These are phyloP conservation scores for Neurospora sp. DNA, from an alignment of 495 filamentous ascomycete genomes.

Conservation along the genomic window DNA sequence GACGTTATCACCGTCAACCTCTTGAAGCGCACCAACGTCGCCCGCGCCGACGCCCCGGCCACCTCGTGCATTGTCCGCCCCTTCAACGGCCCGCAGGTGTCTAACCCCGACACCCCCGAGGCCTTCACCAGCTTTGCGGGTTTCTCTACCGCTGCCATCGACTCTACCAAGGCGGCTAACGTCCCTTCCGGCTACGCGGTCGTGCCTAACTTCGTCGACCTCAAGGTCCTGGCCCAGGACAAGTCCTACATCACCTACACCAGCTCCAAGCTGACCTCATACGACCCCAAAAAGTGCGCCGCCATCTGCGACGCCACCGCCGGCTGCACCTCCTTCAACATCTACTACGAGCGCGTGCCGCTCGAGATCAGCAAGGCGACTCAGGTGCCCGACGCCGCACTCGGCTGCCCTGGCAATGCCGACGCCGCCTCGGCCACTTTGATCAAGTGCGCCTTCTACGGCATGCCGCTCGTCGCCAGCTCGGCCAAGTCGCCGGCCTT, in stretches of 20 bases:
- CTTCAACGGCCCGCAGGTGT: conserved; percentile 11
- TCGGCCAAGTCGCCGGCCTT: conserved; percentile 27
- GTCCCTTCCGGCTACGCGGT: conserved; percentile 5
- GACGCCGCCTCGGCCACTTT: conserved; percentile 39
- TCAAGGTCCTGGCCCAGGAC: conserved; percentile 4
- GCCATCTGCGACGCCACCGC: conserved; percentile 2
- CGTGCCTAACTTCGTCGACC: conserved; percentile 10
- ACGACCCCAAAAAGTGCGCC: conserved; percentile 10
- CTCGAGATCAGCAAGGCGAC: conserved; percentile 6
- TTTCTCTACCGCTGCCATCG: neutral
- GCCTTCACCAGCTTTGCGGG: conserved; percentile 2
- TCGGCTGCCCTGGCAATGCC: conserved; percentile 23
- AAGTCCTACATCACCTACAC: conserved; percentile 9
- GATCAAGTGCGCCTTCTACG: conserved; percentile 47
- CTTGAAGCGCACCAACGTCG: neutral
- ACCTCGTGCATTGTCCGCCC: conserved; percentile 6
- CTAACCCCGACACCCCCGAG: conserved; percentile 1
- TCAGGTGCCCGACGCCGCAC: conserved; percentile 6
- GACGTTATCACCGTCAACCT: neutral
- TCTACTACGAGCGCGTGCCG: conserved; percentile 15
- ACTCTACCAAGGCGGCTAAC: neutral
- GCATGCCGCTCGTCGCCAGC: conserved; percentile 17
- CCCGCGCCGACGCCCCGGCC: neutral
- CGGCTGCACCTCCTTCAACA: conserved; percentile 11
- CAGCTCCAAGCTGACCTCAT: conserved; percentile 4